Base-by-base conservation (phyloP, 306 rosid species). In the Cucurbita moschata region DNA sequence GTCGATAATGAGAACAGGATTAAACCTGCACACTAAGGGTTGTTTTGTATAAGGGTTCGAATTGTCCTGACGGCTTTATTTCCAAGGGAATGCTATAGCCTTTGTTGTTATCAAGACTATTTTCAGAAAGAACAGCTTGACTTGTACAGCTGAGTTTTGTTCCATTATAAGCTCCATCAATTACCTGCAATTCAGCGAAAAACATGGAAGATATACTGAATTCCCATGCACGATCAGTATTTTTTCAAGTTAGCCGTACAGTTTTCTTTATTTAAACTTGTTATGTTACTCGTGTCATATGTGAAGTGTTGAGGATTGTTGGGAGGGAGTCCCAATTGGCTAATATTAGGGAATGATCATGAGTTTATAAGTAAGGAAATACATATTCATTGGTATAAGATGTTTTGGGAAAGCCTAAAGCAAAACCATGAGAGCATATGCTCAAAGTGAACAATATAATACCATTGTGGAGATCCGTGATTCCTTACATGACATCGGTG, bases 1-100 rank as follows among this genome's bases (percentile, higher is more conserved):
- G 39, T 42, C 1, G 39, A 61, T 60, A 26, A 59, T 3, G 38
- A n/a, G 54, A 21, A 40, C 15, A 39, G 42, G 53, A 23, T 9
- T 60, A 75, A 14, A 90, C 98, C 96, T 90, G 98, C 76, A 93
- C 94, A 65, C 82, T 88, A 54, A 93, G 83, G 63, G 85, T 78
- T 74, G 97, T 90, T 85, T 78, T 80, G 80, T 93, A 93, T 69
- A 90, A 83, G 72, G 94, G 98, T 81, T 93, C 98, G 74, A 93
- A 93, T 76, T 93, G 97, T 76, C 98, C 98, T 16, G 94, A 62
- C n/a, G 98, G 96, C 92, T 68, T 86, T 77, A 88, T 86, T 85
- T 90, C 97, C 74, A 93, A 76, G 77, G 98, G 97, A 86, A 86
- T 79, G 62, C 81, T 85, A 55, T 76, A 81, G 76, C 89, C 92